Evolutionary conservation across 2,329 filamentous ascomycete species (phyloP).

Genomic region (Arthrobotrys entomopaga): DNA sequence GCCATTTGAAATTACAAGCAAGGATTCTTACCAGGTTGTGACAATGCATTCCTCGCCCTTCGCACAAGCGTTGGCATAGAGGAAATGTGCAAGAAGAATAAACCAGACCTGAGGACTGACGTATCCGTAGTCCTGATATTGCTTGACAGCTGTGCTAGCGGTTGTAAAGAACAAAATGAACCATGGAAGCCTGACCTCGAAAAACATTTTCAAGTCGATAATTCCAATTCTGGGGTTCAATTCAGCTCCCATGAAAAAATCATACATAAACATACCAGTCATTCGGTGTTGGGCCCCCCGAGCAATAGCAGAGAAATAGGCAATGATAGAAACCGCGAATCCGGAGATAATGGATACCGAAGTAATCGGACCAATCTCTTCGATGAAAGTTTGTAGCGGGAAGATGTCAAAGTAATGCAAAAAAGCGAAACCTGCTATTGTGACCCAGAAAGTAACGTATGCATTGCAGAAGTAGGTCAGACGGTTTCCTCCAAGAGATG

Average conservation of each 20-base stretch:
- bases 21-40: conserved; percentile 74
- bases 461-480: conserved; percentile 95
- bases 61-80: conserved; percentile 90
- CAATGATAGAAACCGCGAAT: conserved; percentile 81
- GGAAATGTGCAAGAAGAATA: conserved; percentile 86
- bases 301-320: conserved; percentile 83
- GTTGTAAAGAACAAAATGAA: conserved; percentile 85
- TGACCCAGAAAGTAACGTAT: conserved; percentile 86
- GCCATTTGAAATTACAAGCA: neutral
- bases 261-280: conserved; percentile 82
- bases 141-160: conserved; percentile 78
- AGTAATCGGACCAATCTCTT: conserved; percentile 93
- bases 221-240: conserved; percentile 85
- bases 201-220: conserved; percentile 94
- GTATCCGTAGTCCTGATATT: conserved; percentile 86
- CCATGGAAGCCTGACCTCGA: conserved; percentile 91
- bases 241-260: conserved; percentile 92
- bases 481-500: conserved; percentile 83
- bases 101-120: conserved; percentile 86
- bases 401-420: conserved; percentile 87
- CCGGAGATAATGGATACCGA: conserved; percentile 92
- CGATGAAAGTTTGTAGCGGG: conserved; percentile 88
- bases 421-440: conserved; percentile 74
- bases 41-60: conserved; percentile 93
- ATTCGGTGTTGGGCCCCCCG: conserved; percentile 90